Evolutionary conservation across 1,139 yeast genomes (phyloP), one percentile per base, ranked within the genome.

Genomic region (Waltiozyma sp.): DNA sequence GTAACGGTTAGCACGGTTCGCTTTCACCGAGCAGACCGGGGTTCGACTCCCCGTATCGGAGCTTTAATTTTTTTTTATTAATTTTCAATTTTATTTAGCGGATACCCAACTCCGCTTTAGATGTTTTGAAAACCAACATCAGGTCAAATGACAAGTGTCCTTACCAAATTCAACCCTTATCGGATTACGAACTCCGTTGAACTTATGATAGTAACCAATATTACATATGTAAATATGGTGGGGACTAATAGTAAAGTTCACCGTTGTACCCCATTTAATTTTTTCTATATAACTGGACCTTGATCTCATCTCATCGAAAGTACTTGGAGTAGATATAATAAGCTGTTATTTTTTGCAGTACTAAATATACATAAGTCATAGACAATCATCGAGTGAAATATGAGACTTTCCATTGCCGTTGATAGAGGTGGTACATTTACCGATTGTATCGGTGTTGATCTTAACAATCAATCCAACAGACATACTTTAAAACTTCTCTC

Each of bases 401-500:
- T 35, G 37, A 35, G 37, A 35, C 37, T 35, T 35, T 35, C 37
- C 16, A 64, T 65, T 18, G 65, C 70, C 4, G 59, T 65, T 31
- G 82, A 77, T 54, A 65, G 88, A 57, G 89, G 91, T 49, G 96
- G 96, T 43, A 88, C 96, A 0, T 87, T 87, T 64, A 86, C 95
- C 7, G 96, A 87, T 58, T 76, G 88, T 59, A 58, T 75, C 48
- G 72, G 55, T 38, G 38, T 46, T 40, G 37, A 48, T 35, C 44
- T 45, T 19, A 18, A 43, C 42, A 4, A 69, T 66, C 42, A 72
- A 69, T 43, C 80, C 75, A 50, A 68, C 73, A 35, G 37, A 35
- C 37, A 35, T 28, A 70, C 80, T 46, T 65, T 71, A 36, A 88
- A 88, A 61, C 64, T 88, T 37, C 68, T 89, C 26, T 86, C 95